Percentiles rank a stretch among this genome's conserved stretches.
Evolutionary conservation across 1,284 basidiomycete species (phyloP).

Genomic region (Exsudoporus floridanus): DNA sequence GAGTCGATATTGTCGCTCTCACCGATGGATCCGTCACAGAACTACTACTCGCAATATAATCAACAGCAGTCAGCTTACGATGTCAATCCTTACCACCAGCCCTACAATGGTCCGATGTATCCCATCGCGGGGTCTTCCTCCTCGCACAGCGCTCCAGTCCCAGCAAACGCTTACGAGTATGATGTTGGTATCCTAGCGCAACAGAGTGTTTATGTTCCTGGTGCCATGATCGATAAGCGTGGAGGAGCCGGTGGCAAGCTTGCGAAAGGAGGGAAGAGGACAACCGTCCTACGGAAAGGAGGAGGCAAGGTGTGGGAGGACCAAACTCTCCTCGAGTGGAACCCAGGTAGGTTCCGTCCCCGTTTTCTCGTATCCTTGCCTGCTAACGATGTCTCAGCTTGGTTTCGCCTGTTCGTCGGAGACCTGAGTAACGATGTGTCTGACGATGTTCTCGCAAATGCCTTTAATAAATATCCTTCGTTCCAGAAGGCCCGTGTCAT

Average conservation of each 20-base stretch:
- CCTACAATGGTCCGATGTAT: slow-evolving; percentile 73
- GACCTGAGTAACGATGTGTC: slow-evolving; percentile 98
- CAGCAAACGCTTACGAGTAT: slow-evolving; percentile 87
- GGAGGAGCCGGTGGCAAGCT: slow-evolving; percentile 81
- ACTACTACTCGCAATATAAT: slow-evolving; percentile 45
- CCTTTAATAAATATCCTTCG: slow-evolving; percentile 89
- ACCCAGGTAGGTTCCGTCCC: slow-evolving; percentile 70
- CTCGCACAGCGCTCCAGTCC: slow-evolving; percentile 74
- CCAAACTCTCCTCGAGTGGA: slow-evolving; percentile 96
- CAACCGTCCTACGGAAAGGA: slow-evolving; percentile 92
- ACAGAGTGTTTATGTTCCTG: slow-evolving; percentile 85
- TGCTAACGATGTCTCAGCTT: slow-evolving; percentile 53
- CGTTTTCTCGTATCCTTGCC: neutral
- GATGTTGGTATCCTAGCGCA: slow-evolving; percentile 85
- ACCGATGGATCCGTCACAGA: slow-evolving; percentile 31
- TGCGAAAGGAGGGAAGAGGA: slow-evolving; percentile 88
- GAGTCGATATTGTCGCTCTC: neutral
- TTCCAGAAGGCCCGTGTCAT: slow-evolving; percentile 96
- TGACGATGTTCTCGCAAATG: slow-evolving; percentile 88
- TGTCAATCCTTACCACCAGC: slow-evolving; percentile 75
- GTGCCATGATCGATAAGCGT: slow-evolving; percentile 82
- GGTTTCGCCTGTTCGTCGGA: slow-evolving; percentile 98
- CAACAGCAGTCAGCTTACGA: slow-evolving; percentile 54
- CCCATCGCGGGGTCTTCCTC: slow-evolving; percentile 63
- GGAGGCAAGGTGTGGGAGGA: slow-evolving; percentile 98